phyloP scores from a whole-genome alignment of 2,329 filamentous ascomycete genomes.

The Fusarium sp. region DNA sequence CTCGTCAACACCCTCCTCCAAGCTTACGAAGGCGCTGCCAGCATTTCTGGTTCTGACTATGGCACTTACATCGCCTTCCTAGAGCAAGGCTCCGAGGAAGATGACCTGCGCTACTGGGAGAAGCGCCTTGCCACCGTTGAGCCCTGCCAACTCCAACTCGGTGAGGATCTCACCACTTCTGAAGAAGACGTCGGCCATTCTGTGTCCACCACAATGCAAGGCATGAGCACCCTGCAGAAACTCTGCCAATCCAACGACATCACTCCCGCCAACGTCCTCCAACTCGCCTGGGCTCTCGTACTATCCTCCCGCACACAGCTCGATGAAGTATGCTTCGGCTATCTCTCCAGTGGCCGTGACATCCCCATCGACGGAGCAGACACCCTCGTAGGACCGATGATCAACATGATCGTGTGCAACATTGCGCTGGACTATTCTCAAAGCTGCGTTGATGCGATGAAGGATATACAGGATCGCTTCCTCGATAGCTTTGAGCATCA shows the following conservation, averaged over 20 bases:
- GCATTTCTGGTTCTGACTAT: background rate
- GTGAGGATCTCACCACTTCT: background rate
- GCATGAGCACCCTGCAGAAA: background rate
- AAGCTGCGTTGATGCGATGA: background rate
- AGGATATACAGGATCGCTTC: background rate
- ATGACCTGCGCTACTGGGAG: background rate
- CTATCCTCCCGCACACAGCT: background rate
- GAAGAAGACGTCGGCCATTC: background rate
- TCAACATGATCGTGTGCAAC: background rate
- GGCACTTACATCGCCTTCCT: background rate
- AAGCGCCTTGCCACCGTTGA: rapidly evolving
- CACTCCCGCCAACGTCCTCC: background rate
- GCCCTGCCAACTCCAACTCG: background rate
- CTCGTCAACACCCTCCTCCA: background rate
- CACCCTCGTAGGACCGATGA: background rate
- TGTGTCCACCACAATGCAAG: background rate
- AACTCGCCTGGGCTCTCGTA: background rate
- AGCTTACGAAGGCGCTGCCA: background rate
- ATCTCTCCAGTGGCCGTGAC: background rate
- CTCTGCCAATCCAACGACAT: background rate
- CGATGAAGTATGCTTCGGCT: background rate
- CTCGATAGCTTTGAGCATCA: background rate
- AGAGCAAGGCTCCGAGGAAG: background rate
- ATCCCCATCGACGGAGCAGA: background rate
- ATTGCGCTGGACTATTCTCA: background rate